phyloP scores from a whole-genome alignment of 129 eudicot genomes.

The Flaveria linearis region DNA sequence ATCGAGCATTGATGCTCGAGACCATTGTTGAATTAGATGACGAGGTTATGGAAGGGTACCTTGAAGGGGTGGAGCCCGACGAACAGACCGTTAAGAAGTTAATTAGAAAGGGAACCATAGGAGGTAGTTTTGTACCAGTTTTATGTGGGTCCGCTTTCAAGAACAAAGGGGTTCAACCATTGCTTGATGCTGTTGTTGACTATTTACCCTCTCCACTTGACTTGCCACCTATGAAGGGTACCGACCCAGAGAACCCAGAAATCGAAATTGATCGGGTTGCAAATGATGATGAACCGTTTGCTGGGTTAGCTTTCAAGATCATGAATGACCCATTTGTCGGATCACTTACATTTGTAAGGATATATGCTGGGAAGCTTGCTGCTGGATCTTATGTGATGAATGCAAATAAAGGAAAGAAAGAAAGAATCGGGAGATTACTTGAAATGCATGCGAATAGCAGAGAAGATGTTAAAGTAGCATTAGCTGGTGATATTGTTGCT shows the following conservation, averaged over 20 bases:
- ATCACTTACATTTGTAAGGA: conserved; percentile 88
- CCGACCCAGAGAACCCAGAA: conserved; percentile 94
- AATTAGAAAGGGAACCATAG: conserved; percentile 82
- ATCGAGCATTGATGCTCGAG: conserved; percentile 64
- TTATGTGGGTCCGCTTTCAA: conserved; percentile 92
- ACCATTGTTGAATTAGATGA: conserved; percentile 85
- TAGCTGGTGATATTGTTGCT: conserved; percentile 95
- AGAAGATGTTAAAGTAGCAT: conserved; percentile 79
- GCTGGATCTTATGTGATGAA: conserved; percentile 90
- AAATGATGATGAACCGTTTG: conserved; percentile 79
- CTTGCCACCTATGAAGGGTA: conserved; percentile 84
- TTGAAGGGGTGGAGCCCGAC: conserved; percentile 91
- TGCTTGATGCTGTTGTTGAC: conserved; percentile 90
- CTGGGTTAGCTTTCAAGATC: conserved; percentile 93
- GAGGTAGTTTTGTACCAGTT: conserved; percentile 74
- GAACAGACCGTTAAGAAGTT: conserved; percentile 70
- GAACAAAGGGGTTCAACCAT: conserved; percentile 96
- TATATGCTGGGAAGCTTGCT: conserved; percentile 78
- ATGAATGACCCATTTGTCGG: conserved; percentile 96
- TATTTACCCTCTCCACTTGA: conserved; percentile 90
- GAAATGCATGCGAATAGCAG: conserved; percentile 98
- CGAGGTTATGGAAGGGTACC: conserved; percentile 78
- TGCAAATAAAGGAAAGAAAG: conserved; percentile 92
- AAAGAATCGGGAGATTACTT: conserved; percentile 89
- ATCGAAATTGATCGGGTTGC: conserved; percentile 49